A percentile compares a stretch with the other conserved stretches of the same genome.
Evolutionary conservation across 768 basidiomycete genomes (phyloP).

Genomic region (Rhizopogon salebrosus): DNA sequence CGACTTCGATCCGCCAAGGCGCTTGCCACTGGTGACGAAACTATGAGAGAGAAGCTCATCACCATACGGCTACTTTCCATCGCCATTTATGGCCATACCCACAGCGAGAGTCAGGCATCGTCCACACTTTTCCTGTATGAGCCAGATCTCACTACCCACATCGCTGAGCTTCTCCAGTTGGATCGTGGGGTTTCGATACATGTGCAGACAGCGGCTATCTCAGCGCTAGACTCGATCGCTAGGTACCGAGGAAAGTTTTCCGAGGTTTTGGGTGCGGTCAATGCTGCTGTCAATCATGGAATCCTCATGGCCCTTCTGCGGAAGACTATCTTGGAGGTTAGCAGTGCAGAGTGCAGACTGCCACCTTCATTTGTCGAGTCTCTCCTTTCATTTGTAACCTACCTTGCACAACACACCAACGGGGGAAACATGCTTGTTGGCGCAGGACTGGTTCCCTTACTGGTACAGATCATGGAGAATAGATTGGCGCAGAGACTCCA

Average conservation of each 20-base stretch:
- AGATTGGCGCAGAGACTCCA: conserved; percentile 60
- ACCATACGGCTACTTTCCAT: conserved; percentile 80
- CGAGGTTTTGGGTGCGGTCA: conserved; percentile 86
- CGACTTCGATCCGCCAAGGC: conserved; percentile 78
- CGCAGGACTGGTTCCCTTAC: conserved; percentile 83
- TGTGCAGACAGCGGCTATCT: conserved; percentile 81
- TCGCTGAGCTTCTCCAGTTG: conserved; percentile 85
- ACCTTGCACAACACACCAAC: conserved; percentile 76
- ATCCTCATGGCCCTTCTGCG: conserved; percentile 86
- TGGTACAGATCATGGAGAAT: conserved; percentile 88
- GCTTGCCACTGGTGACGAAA: conserved; percentile 51
- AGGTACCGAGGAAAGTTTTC: conserved; percentile 78
- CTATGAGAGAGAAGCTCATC: conserved; percentile 74
- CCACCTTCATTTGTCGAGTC: conserved; percentile 81
- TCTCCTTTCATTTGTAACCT: conserved; percentile 79
- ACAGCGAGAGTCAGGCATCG: conserved; percentile 71
- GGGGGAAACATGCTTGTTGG: conserved; percentile 94
- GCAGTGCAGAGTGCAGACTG: conserved; percentile 56
- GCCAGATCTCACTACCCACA: conserved; percentile 83
- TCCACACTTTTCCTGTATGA: conserved; percentile 89
- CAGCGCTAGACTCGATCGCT: conserved; percentile 86
- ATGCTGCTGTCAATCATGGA: conserved; percentile 95
- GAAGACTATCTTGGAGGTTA: conserved; percentile 71
- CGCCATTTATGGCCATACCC: conserved; percentile 87
- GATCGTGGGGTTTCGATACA: conserved; percentile 64